These are phyloP conservation scores for Pneumocystis carinii DNA, from an alignment of 1,139 yeast genomes.

Conservation along the genomic window DNA sequence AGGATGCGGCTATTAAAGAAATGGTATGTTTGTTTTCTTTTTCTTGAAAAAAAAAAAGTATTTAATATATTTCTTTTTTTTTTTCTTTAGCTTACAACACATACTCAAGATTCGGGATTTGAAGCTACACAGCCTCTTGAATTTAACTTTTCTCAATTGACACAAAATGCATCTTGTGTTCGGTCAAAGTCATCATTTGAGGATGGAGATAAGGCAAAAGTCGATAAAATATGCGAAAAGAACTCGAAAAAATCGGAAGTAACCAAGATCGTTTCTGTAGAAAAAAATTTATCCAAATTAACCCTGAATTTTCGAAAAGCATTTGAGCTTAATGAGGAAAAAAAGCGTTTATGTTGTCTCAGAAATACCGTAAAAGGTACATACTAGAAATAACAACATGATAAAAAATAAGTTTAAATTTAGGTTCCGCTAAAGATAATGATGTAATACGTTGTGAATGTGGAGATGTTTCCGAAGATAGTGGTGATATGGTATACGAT, in stretches of 20 bases:
- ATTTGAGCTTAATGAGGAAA: conserved; percentile 1
- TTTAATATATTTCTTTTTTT: background rate
- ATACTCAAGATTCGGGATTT: background rate
- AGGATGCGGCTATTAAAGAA: background rate
- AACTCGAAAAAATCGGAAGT: background rate
- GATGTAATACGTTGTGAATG: background rate
- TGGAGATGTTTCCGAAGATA: background rate
- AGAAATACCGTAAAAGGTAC: background rate
- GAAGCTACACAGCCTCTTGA: conserved; percentile 2
- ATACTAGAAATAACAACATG: background rate
- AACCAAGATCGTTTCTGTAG: background rate
- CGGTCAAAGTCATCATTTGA: background rate
- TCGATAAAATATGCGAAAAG: background rate
- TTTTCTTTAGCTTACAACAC: background rate
- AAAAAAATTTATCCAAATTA: background rate
- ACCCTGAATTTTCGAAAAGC: background rate
- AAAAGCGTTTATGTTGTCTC: background rate
- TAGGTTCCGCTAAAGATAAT: background rate
- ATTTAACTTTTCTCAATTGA: background rate
- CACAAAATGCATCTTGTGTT: background rate
- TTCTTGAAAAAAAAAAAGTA: no score
- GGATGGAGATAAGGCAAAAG: background rate
- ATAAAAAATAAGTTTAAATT: background rate
- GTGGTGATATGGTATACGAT: background rate
- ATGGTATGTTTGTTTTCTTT: conserved; percentile 6